phyloP scores from a whole-genome alignment of 305 asterid species.

The Petunia hybrid region DNA sequence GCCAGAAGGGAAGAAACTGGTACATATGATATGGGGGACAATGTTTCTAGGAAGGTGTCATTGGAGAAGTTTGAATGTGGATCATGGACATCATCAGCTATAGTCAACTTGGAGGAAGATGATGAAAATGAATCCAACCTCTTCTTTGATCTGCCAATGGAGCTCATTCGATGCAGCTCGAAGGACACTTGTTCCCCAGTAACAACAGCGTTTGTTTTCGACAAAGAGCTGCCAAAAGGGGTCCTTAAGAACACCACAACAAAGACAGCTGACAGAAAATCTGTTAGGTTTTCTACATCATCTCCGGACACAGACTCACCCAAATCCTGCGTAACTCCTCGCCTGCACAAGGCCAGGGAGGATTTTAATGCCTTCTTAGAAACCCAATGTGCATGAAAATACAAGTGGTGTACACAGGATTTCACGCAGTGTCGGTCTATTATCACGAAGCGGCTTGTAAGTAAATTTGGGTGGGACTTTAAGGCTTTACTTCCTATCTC shows the following conservation, averaged over 20 bases:
- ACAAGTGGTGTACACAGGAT: too few relatives aligned
- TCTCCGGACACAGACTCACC: conserved; percentile 46
- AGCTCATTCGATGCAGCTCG: conserved; percentile 61
- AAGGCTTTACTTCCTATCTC: too few relatives aligned
- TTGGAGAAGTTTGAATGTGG: conserved; percentile 88
- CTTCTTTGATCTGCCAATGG: conserved; percentile 84
- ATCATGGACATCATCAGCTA: conserved; percentile 78
- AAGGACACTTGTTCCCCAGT: conserved; percentile 65
- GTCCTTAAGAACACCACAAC: conserved; percentile 52
- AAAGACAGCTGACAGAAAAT: conserved; percentile 31
- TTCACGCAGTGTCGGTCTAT: too few relatives aligned
- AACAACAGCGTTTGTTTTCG: conserved; percentile 71
- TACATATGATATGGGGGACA: conserved; percentile 29
- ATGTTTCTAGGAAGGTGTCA: conserved; percentile 65
- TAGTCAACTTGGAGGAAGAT: conserved; percentile 50
- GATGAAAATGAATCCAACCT: conserved; percentile 50
- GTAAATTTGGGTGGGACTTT: too few relatives aligned
- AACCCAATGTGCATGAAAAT: conserved; percentile 60
- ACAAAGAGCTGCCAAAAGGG: conserved; percentile 60
- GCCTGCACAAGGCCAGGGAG: conserved; percentile 56
- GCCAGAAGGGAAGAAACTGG: conserved; percentile 48
- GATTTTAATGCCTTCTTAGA: conserved; percentile 72
- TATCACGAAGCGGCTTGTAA: too few relatives aligned
- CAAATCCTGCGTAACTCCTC: conserved; percentile 56
- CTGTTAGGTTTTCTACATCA: conserved; percentile 64